phyloP scores from a whole-genome alignment of 768 basidiomycete genomes.

The Mycena amicta region DNA sequence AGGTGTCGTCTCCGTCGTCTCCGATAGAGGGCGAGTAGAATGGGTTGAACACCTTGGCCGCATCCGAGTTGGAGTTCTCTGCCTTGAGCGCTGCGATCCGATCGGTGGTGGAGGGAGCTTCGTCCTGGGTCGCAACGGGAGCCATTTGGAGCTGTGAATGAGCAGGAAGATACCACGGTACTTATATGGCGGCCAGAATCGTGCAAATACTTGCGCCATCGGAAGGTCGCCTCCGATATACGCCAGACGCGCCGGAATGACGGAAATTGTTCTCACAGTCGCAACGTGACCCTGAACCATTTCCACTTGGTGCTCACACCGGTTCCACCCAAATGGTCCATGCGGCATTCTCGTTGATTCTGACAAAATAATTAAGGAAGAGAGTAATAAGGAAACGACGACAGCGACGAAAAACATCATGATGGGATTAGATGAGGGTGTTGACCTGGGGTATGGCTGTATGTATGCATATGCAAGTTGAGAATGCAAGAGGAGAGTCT shows the following conservation, averaged over 20 bases:
- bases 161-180: neutral
- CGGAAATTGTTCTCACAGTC: neutral
- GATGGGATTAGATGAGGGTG: neutral
- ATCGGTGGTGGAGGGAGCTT: slow-evolving; percentile 23
- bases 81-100: slow-evolving; percentile 24
- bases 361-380: neutral
- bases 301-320: no score
- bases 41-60: slow-evolving; percentile 52
- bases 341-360: no score
- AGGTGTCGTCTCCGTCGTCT: slow-evolving; percentile 52
- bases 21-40: slow-evolving; percentile 67
- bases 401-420: neutral
- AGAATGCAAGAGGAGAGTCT: neutral
- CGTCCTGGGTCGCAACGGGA: slow-evolving; percentile 48
- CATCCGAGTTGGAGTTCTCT: slow-evolving; percentile 27
- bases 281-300: neutral
- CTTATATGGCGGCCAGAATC: neutral
- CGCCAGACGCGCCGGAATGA: neutral
- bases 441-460: neutral
- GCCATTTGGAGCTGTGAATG: slow-evolving; percentile 40
- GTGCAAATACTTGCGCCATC: slow-evolving; percentile 1
- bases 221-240: neutral
- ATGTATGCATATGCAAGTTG: neutral
- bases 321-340: no score
- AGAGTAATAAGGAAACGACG: neutral